Evolutionary conservation across 2,329 filamentous ascomycete genomes (phyloP).

Genomic region (Alternaria viburni): DNA sequence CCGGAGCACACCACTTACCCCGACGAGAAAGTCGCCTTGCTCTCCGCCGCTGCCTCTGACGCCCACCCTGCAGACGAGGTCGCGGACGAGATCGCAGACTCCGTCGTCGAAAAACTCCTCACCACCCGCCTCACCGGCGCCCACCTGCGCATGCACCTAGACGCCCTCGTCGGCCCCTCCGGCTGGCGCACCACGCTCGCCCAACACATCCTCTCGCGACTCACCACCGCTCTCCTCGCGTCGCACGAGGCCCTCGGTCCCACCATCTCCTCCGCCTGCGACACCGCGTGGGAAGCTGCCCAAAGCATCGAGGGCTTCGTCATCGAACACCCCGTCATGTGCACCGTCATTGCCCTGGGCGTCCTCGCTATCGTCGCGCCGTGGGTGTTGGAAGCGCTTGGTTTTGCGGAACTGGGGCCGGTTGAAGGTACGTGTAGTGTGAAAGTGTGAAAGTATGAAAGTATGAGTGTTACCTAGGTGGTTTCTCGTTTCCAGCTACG

Average conservation of each 20-base stretch:
- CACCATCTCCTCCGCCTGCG: constrained; percentile 30
- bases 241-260: constrained; percentile 31
- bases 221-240: constrained; percentile 31
- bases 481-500: not conserved
- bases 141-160: constrained; percentile 27
- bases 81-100: constrained; percentile 14
- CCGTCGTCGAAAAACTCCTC: constrained; percentile 28
- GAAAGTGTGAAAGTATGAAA: not conserved
- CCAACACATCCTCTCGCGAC: constrained; percentile 32
- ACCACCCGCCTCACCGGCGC: constrained; percentile 20
- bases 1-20: not conserved
- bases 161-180: constrained; percentile 28
- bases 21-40: constrained; percentile 22
- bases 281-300: constrained; percentile 30
- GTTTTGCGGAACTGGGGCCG: constrained; percentile 41
- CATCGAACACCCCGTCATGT: constrained; percentile 37
- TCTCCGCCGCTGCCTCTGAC: not conserved
- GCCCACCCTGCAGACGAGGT: too few species aligned
- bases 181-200: constrained; percentile 44
- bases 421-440: constrained; percentile 31
- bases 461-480: not conserved
- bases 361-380: constrained; percentile 37
- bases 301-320: constrained; percentile 34
- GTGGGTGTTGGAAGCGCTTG: constrained; percentile 38
- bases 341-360: constrained; percentile 39